Evolutionary conservation across 139 green algal genomes (phyloP).

Genomic region (Micromonas commoda): DNA sequence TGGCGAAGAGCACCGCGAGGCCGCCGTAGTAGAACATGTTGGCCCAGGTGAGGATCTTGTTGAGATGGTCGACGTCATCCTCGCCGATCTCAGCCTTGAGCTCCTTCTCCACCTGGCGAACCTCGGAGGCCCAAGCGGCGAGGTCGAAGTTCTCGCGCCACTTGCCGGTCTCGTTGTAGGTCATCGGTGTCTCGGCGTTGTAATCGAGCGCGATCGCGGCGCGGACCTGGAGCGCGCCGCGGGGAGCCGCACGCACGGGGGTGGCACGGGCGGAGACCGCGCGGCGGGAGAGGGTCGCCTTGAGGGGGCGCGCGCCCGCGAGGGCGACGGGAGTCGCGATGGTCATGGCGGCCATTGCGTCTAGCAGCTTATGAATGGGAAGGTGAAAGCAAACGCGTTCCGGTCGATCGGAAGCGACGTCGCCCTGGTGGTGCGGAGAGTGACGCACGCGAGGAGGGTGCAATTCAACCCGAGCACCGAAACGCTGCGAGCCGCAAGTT

Average conservation of each 20-base stretch:
- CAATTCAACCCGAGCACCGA: too few species aligned
- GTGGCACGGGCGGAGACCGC: not conserved
- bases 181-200: not conserved
- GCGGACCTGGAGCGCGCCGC: not conserved
- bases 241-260: not conserved
- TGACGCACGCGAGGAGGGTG: too few species aligned
- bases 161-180: conserved; percentile 26
- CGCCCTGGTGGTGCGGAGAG: too few species aligned
- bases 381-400: not conserved
- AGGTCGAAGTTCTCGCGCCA: conserved; percentile 37
- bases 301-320: not conserved
- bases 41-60: conserved; percentile 27
- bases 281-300: not conserved
- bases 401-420: too few species aligned
- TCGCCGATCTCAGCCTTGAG: conserved; percentile 24
- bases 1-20: conserved; percentile 11
- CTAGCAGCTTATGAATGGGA: not conserved
- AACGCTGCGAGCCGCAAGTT: too few species aligned
- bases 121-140: conserved; percentile 20
- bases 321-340: not conserved
- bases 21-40: conserved; percentile 30
- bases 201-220: conserved; percentile 12
- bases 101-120: conserved; percentile 33
- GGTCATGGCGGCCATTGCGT: not conserved
- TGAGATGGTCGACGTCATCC: conserved; percentile 34